Base-by-base conservation (phyloP, 352 stramenopile genomes). In the Globisporangium middletonii region DNA sequence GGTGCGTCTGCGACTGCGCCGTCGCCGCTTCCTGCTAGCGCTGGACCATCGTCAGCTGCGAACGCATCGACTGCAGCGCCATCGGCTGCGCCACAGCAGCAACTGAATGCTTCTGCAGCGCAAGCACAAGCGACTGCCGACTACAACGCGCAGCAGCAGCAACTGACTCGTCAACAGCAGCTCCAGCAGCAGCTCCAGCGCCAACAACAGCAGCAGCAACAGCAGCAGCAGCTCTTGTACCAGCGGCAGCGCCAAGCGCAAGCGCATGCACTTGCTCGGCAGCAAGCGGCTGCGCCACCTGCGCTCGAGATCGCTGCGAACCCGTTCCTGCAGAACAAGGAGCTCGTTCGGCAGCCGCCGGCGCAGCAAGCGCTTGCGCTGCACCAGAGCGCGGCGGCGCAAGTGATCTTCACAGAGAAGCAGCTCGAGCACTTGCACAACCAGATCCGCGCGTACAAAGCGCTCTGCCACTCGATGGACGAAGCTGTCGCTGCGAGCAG, bases 351-450 rank as follows among this genome's bases (percentile, higher is more conserved):
- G 4, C 67, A 69, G 37, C 48, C 63, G 28, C 53, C 63, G 30
- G n/a, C 23, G 50, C 73, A 79, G 52, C 75, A 79, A 41, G 35
- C 67, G 23, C 53, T 62, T 41, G 56, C 64, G 26, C 62, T 83
- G 50, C 73, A 83, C 45, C 55, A 60, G 51, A 82, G 67, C 58
- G 57, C 71, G n/a, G 50, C 72, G 30, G 56, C 64, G 26, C 68
- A 74, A 59, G 30, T 76, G 43, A 67, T 94, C 13, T 94, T 94
- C 64, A 84, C 84, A n/a, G 84, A 92, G 33, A 88, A 86, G 59
- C 84, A 94, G 64, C 72, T 94, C 23, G 81, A 90, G 59, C 80
- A 91, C 33, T 60, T 94, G 48, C 84, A 94, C 67, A 83, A 88
- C 59, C 84, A 94, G 70, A 94, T 94, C 60, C 80, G 80, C 8